Conservation (phyloP, 2,329 filamentous ascomycete species). For the Arthrobotrys sinensis region DNA sequence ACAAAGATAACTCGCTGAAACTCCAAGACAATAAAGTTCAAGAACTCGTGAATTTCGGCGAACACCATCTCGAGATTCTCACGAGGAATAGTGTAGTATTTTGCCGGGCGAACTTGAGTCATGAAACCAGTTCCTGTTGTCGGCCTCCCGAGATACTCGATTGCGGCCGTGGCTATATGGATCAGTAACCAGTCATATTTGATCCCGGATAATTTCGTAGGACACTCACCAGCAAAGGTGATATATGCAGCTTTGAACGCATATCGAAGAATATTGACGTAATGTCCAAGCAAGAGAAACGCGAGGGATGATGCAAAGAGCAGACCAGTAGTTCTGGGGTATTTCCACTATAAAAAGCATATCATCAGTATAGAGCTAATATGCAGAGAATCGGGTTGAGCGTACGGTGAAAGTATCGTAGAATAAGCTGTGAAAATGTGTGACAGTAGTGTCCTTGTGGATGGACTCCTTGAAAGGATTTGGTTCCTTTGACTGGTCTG, state of each 20-base stretch:
- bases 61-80: slow-evolving; percentile 75
- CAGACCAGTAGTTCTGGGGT: slow-evolving; percentile 74
- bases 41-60: slow-evolving; percentile 77
- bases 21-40: slow-evolving; percentile 82
- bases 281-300: slow-evolving; percentile 76
- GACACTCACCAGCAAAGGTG: slow-evolving; percentile 63
- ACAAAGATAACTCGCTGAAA: slow-evolving; percentile 78
- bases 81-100: slow-evolving; percentile 78
- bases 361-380: background rate
- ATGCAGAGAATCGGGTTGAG: slow-evolving; percentile 67
- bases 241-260: slow-evolving; percentile 76
- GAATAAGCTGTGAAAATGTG: slow-evolving; percentile 80
- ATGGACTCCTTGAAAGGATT: slow-evolving; percentile 39
- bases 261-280: slow-evolving; percentile 78
- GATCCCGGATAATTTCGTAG: background rate
- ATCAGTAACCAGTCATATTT: slow-evolving; percentile 6
- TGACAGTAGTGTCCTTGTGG: slow-evolving; percentile 48
- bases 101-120: slow-evolving; percentile 77
- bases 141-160: slow-evolving; percentile 75
- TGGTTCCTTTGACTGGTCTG: slow-evolving; percentile 41
- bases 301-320: slow-evolving; percentile 74
- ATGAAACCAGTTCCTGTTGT: slow-evolving; percentile 76
- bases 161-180: slow-evolving; percentile 63
- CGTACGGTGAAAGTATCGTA: slow-evolving; percentile 79
- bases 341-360: slow-evolving; percentile 67